Conservation (phyloP, 116 monocot genomes). For the Cymodocea nodosa region DNA sequence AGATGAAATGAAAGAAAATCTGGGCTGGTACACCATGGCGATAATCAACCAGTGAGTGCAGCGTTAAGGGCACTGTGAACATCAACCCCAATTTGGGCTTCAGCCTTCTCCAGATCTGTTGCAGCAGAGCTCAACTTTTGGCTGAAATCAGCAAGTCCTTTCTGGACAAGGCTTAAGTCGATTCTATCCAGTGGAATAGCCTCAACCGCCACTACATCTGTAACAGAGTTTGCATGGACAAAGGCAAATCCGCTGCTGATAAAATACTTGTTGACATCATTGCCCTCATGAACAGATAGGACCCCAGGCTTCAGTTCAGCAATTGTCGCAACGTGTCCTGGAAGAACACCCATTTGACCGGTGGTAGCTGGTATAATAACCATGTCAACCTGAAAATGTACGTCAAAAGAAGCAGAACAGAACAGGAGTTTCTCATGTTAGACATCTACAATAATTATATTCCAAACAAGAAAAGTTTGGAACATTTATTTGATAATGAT, state of each 20-base stretch:
- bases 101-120: slow-evolving; percentile 81
- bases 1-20: neutral
- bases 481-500: no score
- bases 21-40: neutral
- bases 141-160: slow-evolving; percentile 79
- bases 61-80: slow-evolving; percentile 87
- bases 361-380: slow-evolving; percentile 83
- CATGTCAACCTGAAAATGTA: slow-evolving; percentile 70
- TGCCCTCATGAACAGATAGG: slow-evolving; percentile 87
- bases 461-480: no score
- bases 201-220: slow-evolving; percentile 79
- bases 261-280: slow-evolving; percentile 69
- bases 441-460: no score
- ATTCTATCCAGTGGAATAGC: slow-evolving; percentile 65
- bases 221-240: slow-evolving; percentile 76
- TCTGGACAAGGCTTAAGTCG: slow-evolving; percentile 56
- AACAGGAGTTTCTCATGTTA: neutral
- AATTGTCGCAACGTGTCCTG: slow-evolving; percentile 89
- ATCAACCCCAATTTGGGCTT: slow-evolving; percentile 87
- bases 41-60: slow-evolving; percentile 48
- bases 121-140: slow-evolving; percentile 73
- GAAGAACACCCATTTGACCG: slow-evolving; percentile 93
- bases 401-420: neutral
- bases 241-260: slow-evolving; percentile 91
- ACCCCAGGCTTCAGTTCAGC: slow-evolving; percentile 89